These are phyloP conservation scores for Viridothelium virens DNA, from an alignment of 495 filamentous ascomycete genomes.

Conservation along the genomic window DNA sequence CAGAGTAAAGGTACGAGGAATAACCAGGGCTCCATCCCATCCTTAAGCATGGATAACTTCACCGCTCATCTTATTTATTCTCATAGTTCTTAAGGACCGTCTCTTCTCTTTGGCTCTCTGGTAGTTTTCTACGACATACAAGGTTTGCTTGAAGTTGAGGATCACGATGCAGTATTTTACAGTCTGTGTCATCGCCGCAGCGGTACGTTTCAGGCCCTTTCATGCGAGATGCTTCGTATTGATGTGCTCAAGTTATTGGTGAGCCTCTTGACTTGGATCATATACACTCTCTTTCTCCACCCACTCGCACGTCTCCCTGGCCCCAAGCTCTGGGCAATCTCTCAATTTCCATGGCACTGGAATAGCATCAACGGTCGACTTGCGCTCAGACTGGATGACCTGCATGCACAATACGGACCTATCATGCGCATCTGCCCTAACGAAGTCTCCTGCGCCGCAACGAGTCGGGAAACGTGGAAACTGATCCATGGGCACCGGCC, in stretches of 20 bases:
- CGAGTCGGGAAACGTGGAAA: conserved; percentile 25
- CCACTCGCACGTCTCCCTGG: conserved; percentile 29
- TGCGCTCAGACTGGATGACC: conserved; percentile 23
- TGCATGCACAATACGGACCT: conserved; percentile 31
- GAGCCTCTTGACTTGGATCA: background rate
- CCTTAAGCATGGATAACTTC: no score
- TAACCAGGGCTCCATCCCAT: no score
- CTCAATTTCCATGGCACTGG: conserved; percentile 12
- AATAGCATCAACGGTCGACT: conserved; percentile 23
- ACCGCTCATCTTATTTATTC: background rate
- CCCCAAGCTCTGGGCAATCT: conserved; percentile 23
- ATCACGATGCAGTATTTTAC: background rate
- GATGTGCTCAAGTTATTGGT: background rate
- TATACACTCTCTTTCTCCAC: conserved; percentile 28
- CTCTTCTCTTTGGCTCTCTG: background rate
- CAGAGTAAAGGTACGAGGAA: no score
- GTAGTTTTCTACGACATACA: background rate
- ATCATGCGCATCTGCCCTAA: conserved; percentile 30
- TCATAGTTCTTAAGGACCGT: background rate
- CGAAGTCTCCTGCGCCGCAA: conserved; percentile 26
- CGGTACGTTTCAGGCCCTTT: background rate
- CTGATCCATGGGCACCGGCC: conserved; percentile 30
- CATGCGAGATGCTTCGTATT: background rate
- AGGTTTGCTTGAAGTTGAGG: background rate
- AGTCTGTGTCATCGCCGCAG: background rate